phyloP scores from a whole-genome alignment of 345 rosid species.

The Heritiera littoralis region DNA sequence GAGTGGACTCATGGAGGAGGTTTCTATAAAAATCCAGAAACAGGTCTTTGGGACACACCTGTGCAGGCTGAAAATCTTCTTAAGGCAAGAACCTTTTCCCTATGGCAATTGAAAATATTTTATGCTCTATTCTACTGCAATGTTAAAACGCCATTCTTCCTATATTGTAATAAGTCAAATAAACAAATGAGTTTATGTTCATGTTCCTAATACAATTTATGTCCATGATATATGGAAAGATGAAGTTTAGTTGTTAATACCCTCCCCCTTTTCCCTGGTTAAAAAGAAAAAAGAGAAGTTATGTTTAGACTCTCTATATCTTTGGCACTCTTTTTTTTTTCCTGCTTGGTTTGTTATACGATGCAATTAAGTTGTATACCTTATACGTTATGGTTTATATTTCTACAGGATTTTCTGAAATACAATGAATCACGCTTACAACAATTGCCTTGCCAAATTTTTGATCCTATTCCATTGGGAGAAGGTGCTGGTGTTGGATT shows the following conservation, averaged over 20 bases:
- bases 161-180: neutral
- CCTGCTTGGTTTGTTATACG: neutral
- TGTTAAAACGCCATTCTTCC: neutral
- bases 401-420: constrained; percentile 66
- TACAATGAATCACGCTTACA: constrained; percentile 63
- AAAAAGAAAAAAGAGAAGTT: neutral
- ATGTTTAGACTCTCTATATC: neutral
- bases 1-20: constrained; percentile 95
- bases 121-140: constrained; percentile 6
- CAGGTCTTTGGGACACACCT: constrained; percentile 97
- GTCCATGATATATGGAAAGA: neutral
- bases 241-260: neutral
- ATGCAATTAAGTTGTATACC: constrained; percentile 8
- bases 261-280: neutral
- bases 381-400: constrained; percentile 18
- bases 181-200: neutral
- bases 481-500: constrained; percentile 92
- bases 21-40: constrained; percentile 72
- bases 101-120: neutral
- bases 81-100: constrained; percentile 54
- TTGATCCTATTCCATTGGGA: constrained; percentile 79
- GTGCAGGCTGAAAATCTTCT: constrained; percentile 81
- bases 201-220: neutral
- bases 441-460: constrained; percentile 68
- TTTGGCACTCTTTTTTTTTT: neutral